phyloP scores from a whole-genome alignment of 1,139 yeast species.

The Saccharomycopsis crataegensis region DNA sequence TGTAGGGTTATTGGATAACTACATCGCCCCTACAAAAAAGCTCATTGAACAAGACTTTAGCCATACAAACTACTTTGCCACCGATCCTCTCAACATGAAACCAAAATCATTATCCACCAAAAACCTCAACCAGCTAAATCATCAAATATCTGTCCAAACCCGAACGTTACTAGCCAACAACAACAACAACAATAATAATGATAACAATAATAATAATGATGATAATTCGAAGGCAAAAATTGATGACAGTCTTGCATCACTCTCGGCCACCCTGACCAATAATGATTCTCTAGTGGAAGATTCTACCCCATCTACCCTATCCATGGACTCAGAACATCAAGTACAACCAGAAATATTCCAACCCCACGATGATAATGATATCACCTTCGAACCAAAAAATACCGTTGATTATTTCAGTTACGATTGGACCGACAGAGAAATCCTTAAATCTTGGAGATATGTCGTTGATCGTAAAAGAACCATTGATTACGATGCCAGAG shows the following conservation, averaged over 20 bases:
- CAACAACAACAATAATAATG: background rate
- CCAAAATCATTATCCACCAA: conserved; percentile 8
- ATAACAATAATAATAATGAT: background rate
- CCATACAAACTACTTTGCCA: conserved; percentile 22
- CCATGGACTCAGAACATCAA: background rate
- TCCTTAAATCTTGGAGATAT: conserved; percentile 92
- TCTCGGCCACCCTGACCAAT: background rate
- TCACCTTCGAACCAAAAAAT: conserved; percentile 71
- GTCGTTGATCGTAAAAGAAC: conserved; percentile 46
- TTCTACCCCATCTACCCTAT: conserved; percentile 7
- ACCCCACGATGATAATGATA: conserved; percentile 82
- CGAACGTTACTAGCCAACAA: background rate
- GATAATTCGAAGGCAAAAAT: background rate
- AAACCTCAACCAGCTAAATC: conserved; percentile 9
- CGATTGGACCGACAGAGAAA: conserved; percentile 91
- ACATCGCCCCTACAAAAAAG: conserved; percentile 39
- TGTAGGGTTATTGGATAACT: conserved; percentile 72
- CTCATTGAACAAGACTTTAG: conserved; percentile 24
- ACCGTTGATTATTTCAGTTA: conserved; percentile 95
- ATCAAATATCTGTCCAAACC: background rate
- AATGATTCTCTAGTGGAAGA: conserved; percentile 11
- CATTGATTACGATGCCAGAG: conserved; percentile 55
- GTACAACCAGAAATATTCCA: conserved; percentile 25
- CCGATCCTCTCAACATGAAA: conserved; percentile 16
- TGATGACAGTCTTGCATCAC: background rate